These are phyloP conservation scores for Globisporangium solare DNA, from an alignment of 352 stramenopile species.

Conservation along the genomic window DNA sequence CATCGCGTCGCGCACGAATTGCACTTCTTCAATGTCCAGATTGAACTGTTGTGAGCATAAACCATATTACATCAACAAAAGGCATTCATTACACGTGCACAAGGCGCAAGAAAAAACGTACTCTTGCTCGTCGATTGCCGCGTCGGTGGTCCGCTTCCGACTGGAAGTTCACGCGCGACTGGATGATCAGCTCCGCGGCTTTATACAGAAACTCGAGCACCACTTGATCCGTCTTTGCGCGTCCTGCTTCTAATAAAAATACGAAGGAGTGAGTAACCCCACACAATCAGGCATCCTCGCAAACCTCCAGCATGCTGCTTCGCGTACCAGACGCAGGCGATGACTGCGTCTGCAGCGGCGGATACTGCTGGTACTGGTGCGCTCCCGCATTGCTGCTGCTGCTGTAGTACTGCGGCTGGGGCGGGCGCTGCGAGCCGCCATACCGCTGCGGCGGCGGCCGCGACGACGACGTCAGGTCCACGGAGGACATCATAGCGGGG, in stretches of 20 bases:
- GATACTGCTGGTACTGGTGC: slow-evolving; percentile 1
- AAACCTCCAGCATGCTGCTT: not conserved
- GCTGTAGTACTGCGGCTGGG: slow-evolving; percentile 4
- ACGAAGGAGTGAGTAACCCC: not conserved
- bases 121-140: slow-evolving; percentile 48
- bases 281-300: no score
- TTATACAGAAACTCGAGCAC: slow-evolving; percentile 86
- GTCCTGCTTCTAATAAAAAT: slow-evolving; percentile 29
- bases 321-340: slow-evolving; percentile 13
- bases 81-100: not conserved
- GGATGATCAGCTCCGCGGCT: slow-evolving; percentile 72
- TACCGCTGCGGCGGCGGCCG: not conserved
- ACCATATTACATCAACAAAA: not conserved
- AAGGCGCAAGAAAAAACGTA: slow-evolving; percentile 26
- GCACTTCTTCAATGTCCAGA: slow-evolving; percentile 79
- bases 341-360: slow-evolving; percentile 4
- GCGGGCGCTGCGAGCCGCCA: slow-evolving; percentile 4
- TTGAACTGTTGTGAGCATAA: slow-evolving; percentile 43
- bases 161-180: slow-evolving; percentile 73
- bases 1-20: slow-evolving; percentile 63
- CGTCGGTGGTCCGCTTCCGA: slow-evolving; percentile 36
- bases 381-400: not conserved
- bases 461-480: slow-evolving; percentile 8
- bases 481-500: slow-evolving; percentile 12
- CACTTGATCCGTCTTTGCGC: slow-evolving; percentile 78